Evolutionary conservation across 441 rosid genomes (phyloP).

Genomic region (Erodium texanum): DNA sequence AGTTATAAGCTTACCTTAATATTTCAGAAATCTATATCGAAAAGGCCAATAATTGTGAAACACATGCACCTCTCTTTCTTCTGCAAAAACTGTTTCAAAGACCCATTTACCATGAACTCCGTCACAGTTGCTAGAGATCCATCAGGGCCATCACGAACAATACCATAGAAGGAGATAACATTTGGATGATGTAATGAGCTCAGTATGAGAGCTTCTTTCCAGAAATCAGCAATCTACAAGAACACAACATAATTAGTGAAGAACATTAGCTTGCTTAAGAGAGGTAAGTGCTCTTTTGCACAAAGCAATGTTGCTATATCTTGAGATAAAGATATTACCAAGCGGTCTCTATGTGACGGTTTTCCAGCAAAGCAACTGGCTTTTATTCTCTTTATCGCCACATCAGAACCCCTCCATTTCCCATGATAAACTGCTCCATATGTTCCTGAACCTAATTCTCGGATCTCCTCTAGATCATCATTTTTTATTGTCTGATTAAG

Average conservation of each 20-base stretch:
- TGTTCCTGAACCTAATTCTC: constrained; percentile 82
- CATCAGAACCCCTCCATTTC: constrained; percentile 96
- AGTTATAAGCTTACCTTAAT: no score
- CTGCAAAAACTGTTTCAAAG: constrained; percentile 91
- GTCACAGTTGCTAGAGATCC: constrained; percentile 94
- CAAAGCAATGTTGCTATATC: no score
- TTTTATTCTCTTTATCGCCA: constrained; percentile 89
- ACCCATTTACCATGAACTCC: constrained; percentile 96
- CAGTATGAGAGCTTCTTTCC: constrained; percentile 90
- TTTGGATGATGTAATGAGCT: constrained; percentile 98
- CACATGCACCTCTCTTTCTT: constrained; percentile 83
- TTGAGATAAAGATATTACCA: constrained; percentile 43
- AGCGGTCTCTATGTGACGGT: constrained; percentile 85
- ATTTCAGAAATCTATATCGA: no score
- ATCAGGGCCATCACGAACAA: constrained; percentile 97
- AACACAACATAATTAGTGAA: constrained; percentile 10
- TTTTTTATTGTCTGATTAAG: constrained; percentile 58
- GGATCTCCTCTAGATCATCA: constrained; percentile 85
- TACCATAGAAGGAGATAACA: constrained; percentile 93
- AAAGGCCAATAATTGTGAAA: constrained; percentile 5
- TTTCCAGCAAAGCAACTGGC: constrained; percentile 96
- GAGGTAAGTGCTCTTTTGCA: background rate
- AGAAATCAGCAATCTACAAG: constrained; percentile 85
- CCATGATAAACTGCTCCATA: constrained; percentile 95
- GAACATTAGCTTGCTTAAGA: background rate